Evolutionary conservation across 495 filamentous ascomycete species (phyloP).

Genomic region (Aspergillus kassunensis): DNA sequence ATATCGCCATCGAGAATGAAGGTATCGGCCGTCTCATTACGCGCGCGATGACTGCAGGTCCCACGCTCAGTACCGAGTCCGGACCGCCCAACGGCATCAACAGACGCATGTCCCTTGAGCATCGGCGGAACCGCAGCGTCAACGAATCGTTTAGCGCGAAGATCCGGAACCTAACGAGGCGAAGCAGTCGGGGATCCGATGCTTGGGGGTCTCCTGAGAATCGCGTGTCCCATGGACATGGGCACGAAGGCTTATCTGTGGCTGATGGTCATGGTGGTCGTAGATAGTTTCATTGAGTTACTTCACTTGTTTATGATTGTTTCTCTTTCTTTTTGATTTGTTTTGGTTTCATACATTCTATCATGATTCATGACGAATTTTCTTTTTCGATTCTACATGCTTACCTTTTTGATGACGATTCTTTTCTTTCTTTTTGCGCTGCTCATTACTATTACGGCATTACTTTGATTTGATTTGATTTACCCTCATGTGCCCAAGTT

Average conservation of each 20-base stretch:
- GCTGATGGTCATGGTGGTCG: constrained; percentile 24
- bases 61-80: constrained; percentile 23
- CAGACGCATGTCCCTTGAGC: constrained; percentile 49
- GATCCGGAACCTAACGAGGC: constrained; percentile 62
- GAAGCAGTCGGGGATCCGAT: constrained; percentile 59
- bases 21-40: constrained; percentile 33
- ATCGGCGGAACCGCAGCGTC: constrained; percentile 63
- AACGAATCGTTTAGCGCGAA: constrained; percentile 63
- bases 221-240: constrained; percentile 31
- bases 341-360: background rate
- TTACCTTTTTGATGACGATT: background rate
- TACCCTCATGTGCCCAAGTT: background rate
- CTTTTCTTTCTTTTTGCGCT: constrained; percentile 3
- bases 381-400: background rate
- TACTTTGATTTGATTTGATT: background rate
- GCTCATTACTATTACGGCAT: background rate
- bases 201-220: constrained; percentile 22
- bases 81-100: constrained; percentile 18
- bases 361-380: constrained; percentile 1
- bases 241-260: constrained; percentile 32
- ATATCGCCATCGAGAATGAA: constrained; percentile 66
- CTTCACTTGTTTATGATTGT: too few relatives aligned
- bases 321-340: background rate
- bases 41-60: constrained; percentile 41
- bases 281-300: constrained; percentile 19